These are phyloP conservation scores for Fraxinus americana DNA, from an alignment of 257 asterid species.

Conservation along the genomic window DNA sequence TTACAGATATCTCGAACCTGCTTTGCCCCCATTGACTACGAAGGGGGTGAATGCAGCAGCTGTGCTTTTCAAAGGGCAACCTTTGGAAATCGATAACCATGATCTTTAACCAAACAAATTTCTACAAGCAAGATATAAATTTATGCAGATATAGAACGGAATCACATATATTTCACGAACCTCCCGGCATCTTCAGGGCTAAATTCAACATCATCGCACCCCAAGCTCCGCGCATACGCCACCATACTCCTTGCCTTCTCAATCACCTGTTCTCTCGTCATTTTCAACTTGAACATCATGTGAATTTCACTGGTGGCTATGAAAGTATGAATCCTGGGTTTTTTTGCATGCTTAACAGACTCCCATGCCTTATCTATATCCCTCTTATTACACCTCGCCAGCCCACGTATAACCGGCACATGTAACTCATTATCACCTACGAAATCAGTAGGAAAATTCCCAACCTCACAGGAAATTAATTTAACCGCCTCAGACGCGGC, in stretches of 20 bases:
- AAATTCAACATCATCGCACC: conserved; percentile 76
- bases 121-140: background rate
- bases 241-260: conserved; percentile 93
- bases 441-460: conserved; percentile 36
- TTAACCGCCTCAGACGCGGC: conserved; percentile 89
- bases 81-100: background rate
- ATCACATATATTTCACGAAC: conserved; percentile 30
- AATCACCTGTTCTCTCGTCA: conserved; percentile 67
- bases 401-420: conserved; percentile 81
- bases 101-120: no score
- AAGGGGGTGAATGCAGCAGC: no score
- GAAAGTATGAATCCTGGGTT: conserved; percentile 88
- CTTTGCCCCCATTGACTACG: no score
- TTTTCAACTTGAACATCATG: conserved; percentile 82
- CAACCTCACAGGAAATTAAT: conserved; percentile 74
- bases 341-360: conserved; percentile 79
- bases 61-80: background rate
- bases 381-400: conserved; percentile 86
- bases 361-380: conserved; percentile 95
- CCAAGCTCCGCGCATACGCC: conserved; percentile 80
- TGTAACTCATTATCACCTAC: conserved; percentile 21
- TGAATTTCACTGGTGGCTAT: conserved; percentile 36
- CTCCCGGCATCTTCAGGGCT: conserved; percentile 99
- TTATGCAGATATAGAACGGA: background rate
- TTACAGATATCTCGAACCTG: no score